Base-by-base conservation (phyloP, 768 basidiomycete species). In the Tricholoma bakamatsutake region DNA sequence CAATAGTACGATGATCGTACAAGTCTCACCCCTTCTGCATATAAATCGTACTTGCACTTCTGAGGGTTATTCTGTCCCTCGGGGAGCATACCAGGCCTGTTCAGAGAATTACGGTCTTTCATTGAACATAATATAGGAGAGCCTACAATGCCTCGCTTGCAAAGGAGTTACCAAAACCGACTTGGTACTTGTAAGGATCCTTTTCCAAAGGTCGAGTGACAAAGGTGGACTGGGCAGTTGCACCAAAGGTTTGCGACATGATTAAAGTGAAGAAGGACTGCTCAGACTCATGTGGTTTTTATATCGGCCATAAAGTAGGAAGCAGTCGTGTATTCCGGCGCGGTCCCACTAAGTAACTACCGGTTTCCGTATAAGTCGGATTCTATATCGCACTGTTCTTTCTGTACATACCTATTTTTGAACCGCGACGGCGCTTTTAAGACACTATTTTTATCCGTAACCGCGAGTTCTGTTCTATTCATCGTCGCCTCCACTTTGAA, bases 61-160 rank as follows among this genome's bases (percentile, higher is more conserved):
- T 86, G 84, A 0, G 84, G 84, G 54, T 67, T 78, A 62, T 85
- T 84, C 69, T 85, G 85, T 0, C 70, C 84, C 15, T 72, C 52
- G 0, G 85, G 85, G 0, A 87, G 76, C 4, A 75, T 73, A 3
- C 78, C 80, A 1, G 83, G 83, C 39, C 83, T 83, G 52, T 5
- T 1, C 24, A 24, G 13, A 9, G 15, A 24, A 48, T 10, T 4
- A 27, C 6, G 30, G 10, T 13, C 15, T 24, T 33, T 5, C 24
- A 15, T 12, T 30, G 30, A 43, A 27, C 39, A 10, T 11, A 12
- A 45, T 1, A 45, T 1, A n/a, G 9, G 31, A 37, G 27, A 9
- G 70, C 79, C 52, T 57, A 81, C 81, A 83, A 66, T 5, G 80
- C 80, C 57, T 83, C 80, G 57, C 74, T 77, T 7, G 77, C 79